Base-by-base conservation (phyloP, 139 green algal genomes). In the Tetraselmis chui region DNA sequence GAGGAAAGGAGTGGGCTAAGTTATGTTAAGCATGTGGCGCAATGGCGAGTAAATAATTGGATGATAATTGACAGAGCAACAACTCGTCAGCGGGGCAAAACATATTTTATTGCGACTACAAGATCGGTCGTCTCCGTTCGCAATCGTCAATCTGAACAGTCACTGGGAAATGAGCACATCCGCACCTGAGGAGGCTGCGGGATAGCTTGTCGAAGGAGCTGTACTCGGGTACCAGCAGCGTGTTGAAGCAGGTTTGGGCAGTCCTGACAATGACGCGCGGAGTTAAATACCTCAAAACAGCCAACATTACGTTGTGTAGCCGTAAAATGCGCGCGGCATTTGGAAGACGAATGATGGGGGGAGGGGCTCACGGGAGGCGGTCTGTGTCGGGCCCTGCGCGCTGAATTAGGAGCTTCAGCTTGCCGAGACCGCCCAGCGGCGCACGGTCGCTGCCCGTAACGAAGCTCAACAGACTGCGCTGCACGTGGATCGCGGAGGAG, bases 171-270 rank as follows among this genome's bases (percentile, higher is more conserved):
- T 5, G 45, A 5, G 11, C 45, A 18, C 45, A 18, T 5, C 45
- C 45, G 45, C 45, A 67, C 45, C 45, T 67, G 45, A 76, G 31
- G 23, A 84, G 74, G 23, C 67, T 74, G 29, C n/a, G 24, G 23
- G n/a, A 29, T 2, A 84, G 31, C 81, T 84, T 84, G 2, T 45
- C 76, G 1, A n/a, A 30, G 11, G 26, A 67, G 29, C 32, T 32
- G 74, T 84, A 84, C 74, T 84, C 76, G 2, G 81, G 81, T 2
- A 84, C 58, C 31, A 84, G 81, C 23, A 84, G 76, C 23, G 59
- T 79, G 74, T 84, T 84, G 81, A 84, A 84, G 32, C 81, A 84
- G 2, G 81, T 84, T 27, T 79, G 81, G 23, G 67, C 28, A 32
- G 81, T 84, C 24, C 45, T 67, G 45, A 25, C 11, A 5, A 67